Evolutionary conservation across 257 asterid species (phyloP), one percentile per base, ranked within the genome.

Genomic region (Verbena officinalis): DNA sequence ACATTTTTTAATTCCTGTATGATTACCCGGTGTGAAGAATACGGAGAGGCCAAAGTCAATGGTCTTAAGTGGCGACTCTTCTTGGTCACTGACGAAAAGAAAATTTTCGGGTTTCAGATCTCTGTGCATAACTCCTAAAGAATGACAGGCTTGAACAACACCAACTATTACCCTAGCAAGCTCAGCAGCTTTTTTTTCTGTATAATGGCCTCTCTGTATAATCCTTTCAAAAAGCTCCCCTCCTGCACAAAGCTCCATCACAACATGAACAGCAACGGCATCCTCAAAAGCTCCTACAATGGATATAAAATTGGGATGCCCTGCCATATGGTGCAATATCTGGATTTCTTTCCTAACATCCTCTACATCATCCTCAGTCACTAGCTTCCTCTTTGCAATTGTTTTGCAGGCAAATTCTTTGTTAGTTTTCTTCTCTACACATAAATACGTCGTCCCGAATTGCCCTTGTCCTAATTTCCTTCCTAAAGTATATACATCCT

Each of bases 161-260:
- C 84, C 75, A 62, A 80, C 80, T 53, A 80, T 80, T 12, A 72
- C 31, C 73, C 82, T 70, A 19, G 85, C 77, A 45, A 80, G 82
- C 61, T 73, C 82, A 13, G 85, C 82, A 5, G 85, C 85, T 66
- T 80, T 72, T 50, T 70, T 70, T 65, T 80, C 85, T 0, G 85
- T 70, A 44, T 76, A 80, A 67, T 80, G 85, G 8, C 85, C 85
- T 56, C 77, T 77, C 80, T 80, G 78, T 39, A 73, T 69, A 15
- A 80, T 80, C 76, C 85, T 70, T 67, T 80, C 85, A 0, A 80
- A 80, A 23, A 80, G 85, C 80, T 80, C 85, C 2, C 85, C 82
- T 13, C 85, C 85, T 1, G 80, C 62, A 66, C 85, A 80, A 20
- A 80, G 77, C 62, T 80, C 85, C 85, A 80, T 80, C 56, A 73